Conservation (phyloP, 345 rosid genomes). For the Passiflora organensis region DNA sequence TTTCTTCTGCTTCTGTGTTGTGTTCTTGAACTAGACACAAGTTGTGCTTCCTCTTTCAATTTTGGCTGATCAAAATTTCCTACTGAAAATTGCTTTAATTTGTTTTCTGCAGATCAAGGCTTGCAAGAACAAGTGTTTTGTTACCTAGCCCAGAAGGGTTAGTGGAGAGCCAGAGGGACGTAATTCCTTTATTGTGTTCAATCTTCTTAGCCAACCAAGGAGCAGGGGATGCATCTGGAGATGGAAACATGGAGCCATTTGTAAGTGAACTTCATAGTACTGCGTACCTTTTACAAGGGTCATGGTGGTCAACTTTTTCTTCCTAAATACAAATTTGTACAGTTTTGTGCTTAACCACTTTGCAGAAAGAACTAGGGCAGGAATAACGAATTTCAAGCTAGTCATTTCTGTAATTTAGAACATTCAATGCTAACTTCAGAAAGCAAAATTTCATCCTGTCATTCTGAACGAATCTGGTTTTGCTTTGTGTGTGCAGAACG, state of each 20-base stretch:
- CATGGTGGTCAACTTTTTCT: neutral
- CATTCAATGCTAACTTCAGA: too few relatives aligned
- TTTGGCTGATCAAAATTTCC: neutral
- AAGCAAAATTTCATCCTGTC: neutral
- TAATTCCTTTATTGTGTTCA: conserved; percentile 75
- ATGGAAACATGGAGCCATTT: conserved; percentile 43
- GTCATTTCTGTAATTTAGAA: too few relatives aligned
- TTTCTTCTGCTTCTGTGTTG: neutral
- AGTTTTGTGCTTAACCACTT: too few relatives aligned
- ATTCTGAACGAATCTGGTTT: too few relatives aligned
- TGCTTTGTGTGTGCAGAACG: too few relatives aligned
- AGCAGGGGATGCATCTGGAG: conserved; percentile 58
- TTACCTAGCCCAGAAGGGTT: conserved; percentile 47
- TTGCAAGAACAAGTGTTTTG: conserved; percentile 60
- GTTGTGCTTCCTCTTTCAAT: neutral
- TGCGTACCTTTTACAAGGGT: neutral
- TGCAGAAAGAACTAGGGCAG: too few relatives aligned
- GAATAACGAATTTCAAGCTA: too few relatives aligned
- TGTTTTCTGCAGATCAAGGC: conserved; percentile 56
- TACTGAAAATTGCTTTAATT: neutral
- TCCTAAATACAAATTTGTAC: too few relatives aligned
- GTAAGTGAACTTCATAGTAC: conserved; percentile 38
- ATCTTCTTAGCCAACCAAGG: conserved; percentile 78
- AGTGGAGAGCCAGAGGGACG: conserved; percentile 41
- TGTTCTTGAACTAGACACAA: neutral